Evolutionary conservation across 2,329 filamentous ascomycete genomes (phyloP).

Genomic region (Immersiporthe knoxdaviesiana): DNA sequence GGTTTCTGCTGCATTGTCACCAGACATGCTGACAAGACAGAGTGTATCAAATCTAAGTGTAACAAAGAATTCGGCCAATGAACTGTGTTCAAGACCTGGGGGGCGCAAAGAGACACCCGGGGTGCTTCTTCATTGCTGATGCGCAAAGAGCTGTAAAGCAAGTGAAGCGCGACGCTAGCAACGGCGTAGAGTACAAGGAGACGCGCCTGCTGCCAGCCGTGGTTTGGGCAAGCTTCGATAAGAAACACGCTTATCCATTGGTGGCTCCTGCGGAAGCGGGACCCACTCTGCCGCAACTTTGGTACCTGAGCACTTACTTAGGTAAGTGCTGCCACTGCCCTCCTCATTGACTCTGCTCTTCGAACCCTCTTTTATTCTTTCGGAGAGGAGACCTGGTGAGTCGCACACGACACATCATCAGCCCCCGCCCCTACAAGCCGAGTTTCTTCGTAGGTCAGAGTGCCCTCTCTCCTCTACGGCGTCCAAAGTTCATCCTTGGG

Average conservation of each 20-base stretch:
- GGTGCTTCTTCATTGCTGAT: neutral
- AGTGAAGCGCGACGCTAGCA: constrained; percentile 9
- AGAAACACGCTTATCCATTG: constrained; percentile 6
- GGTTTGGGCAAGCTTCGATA: constrained; percentile 4
- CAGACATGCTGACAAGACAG: constrained; percentile 17
- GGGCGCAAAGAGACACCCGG: neutral
- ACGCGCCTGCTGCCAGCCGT: constrained; percentile 15
- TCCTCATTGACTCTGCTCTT: neutral
- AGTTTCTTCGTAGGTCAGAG: neutral
- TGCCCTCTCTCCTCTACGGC: neutral
- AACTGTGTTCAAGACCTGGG: neutral
- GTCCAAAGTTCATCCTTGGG: neutral
- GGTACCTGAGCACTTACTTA: no score
- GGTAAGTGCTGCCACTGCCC: neutral
- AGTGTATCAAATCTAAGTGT: neutral
- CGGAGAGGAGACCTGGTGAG: neutral
- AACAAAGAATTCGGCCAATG: neutral
- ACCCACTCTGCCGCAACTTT: constrained; percentile 7
- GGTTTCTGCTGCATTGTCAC: constrained; percentile 22
- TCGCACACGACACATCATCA: neutral
- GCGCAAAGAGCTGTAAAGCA: neutral
- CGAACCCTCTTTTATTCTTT: neutral
- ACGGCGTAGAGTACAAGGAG: neutral
- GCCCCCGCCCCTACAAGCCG: neutral
- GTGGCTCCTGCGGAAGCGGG: neutral